phyloP scores from a whole-genome alignment of 345 rosid species.

The Barbarea vulgaris region DNA sequence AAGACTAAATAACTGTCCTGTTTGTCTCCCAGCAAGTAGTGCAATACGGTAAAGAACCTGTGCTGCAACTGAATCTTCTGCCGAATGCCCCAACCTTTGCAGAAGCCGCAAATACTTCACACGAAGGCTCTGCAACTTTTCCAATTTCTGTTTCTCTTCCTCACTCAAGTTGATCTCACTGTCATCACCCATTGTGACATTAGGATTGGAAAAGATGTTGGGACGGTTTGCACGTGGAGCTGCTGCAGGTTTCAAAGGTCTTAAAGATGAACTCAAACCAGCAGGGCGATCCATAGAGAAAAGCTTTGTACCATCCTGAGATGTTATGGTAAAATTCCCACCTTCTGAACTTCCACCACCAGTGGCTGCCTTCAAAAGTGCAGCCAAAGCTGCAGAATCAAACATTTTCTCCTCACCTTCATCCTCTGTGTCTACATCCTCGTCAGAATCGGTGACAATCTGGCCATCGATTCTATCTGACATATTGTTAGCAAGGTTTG shows the following conservation, averaged over 20 bases:
- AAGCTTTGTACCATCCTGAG: constrained; percentile 88
- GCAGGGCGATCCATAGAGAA: constrained; percentile 93
- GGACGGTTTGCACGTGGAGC: constrained; percentile 62
- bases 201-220: constrained; percentile 54
- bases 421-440: constrained; percentile 86
- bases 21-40: constrained; percentile 75
- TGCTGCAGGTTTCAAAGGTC: constrained; percentile 70
- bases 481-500: constrained; percentile 56
- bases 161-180: constrained; percentile 70
- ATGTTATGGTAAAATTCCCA: constrained; percentile 63
- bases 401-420: constrained; percentile 77
- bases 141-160: constrained; percentile 79
- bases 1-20: constrained; percentile 67
- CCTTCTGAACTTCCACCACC: constrained; percentile 65
- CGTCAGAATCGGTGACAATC: constrained; percentile 86
- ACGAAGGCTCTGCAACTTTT: constrained; percentile 70
- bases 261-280: constrained; percentile 84
- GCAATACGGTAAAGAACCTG: constrained; percentile 85
- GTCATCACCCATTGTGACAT: constrained; percentile 48
- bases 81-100: constrained; percentile 70
- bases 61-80: constrained; percentile 76
- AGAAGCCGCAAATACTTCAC: constrained; percentile 90
- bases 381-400: constrained; percentile 89
- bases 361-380: constrained; percentile 89
- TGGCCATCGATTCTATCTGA: constrained; percentile 74